A percentile compares a stretch with the other conserved stretches of the same genome.
These are phyloP conservation scores for Pulveroboletus sp. DNA, from an alignment of 768 basidiomycete genomes.

Conservation along the genomic window DNA sequence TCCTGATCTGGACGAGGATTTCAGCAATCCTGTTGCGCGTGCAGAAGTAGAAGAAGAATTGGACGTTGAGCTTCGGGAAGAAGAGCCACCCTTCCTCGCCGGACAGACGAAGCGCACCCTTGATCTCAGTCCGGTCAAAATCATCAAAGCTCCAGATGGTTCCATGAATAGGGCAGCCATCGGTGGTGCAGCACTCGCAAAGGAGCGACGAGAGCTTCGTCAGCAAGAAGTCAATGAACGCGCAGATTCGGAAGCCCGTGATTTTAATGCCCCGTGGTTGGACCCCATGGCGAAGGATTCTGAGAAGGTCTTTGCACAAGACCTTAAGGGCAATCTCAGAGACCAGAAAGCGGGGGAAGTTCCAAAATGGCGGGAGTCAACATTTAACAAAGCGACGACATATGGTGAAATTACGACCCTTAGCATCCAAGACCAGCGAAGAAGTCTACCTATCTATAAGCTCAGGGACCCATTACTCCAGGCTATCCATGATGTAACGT, in stretches of 20 bases:
- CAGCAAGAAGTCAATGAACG: conserved; percentile 94
- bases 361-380: conserved; percentile 88
- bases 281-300: conserved; percentile 93
- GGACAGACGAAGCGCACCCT: conserved; percentile 96
- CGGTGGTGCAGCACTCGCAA: conserved; percentile 89
- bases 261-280: conserved; percentile 95
- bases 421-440: conserved; percentile 92
- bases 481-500: conserved; percentile 82
- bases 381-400: conserved; percentile 94
- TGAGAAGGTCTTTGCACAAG: conserved; percentile 91
- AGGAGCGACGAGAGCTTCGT: conserved; percentile 90
- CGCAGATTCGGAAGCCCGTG: conserved; percentile 90
- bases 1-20: conserved; percentile 88
- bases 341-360: conserved; percentile 82
- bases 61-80: conserved; percentile 95
- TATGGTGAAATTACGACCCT: conserved; percentile 90
- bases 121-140: conserved; percentile 95
- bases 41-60: conserved; percentile 94
- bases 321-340: conserved; percentile 76
- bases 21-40: conserved; percentile 68
- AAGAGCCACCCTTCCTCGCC: conserved; percentile 92
- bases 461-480: conserved; percentile 86
- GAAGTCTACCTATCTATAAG: conserved; percentile 91
- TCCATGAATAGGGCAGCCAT: conserved; percentile 94
- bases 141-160: conserved; percentile 98